A percentile compares a stretch with the other conserved stretches of the same genome.
These are phyloP conservation scores for Hypoxylon sp. DNA, from an alignment of 2,329 filamentous ascomycete genomes.

Conservation along the genomic window DNA sequence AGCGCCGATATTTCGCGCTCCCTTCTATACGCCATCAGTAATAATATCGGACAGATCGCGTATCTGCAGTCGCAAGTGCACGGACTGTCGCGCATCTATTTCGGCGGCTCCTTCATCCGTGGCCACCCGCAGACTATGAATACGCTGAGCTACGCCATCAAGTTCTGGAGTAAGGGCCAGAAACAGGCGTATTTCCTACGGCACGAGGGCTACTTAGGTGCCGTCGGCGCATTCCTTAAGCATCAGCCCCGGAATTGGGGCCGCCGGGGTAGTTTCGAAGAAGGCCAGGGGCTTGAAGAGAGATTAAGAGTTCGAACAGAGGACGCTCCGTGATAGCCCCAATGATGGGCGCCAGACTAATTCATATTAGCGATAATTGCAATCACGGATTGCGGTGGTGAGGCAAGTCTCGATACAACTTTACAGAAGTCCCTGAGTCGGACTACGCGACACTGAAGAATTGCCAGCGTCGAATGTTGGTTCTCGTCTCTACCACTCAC, in stretches of 20 bases:
- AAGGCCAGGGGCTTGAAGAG: slow-evolving; percentile 51
- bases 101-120: slow-evolving; percentile 95
- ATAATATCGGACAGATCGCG: slow-evolving; percentile 98
- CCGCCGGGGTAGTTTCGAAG: slow-evolving; percentile 80
- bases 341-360: background rate
- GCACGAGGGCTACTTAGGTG: slow-evolving; percentile 94
- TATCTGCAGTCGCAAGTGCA: slow-evolving; percentile 98
- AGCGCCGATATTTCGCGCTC: slow-evolving; percentile 90
- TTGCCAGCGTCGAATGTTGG: background rate
- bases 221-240: slow-evolving; percentile 94
- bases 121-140: slow-evolving; percentile 98
- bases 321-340: slow-evolving; percentile 14
- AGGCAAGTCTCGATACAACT: background rate
- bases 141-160: slow-evolving; percentile 94
- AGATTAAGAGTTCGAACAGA: slow-evolving; percentile 45
- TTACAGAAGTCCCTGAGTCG: background rate
- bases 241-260: slow-evolving; percentile 93
- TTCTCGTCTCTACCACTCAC: background rate
- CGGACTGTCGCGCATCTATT: slow-evolving; percentile 91
- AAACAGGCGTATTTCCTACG: slow-evolving; percentile 97
- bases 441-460: background rate
- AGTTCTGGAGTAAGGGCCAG: slow-evolving; percentile 94
- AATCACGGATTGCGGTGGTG: background rate
- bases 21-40: slow-evolving; percentile 93
- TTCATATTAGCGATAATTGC: background rate